These are phyloP conservation scores for Pilasporangium apinafurcum DNA, from an alignment of 352 stramenopile species.

Conservation along the genomic window DNA sequence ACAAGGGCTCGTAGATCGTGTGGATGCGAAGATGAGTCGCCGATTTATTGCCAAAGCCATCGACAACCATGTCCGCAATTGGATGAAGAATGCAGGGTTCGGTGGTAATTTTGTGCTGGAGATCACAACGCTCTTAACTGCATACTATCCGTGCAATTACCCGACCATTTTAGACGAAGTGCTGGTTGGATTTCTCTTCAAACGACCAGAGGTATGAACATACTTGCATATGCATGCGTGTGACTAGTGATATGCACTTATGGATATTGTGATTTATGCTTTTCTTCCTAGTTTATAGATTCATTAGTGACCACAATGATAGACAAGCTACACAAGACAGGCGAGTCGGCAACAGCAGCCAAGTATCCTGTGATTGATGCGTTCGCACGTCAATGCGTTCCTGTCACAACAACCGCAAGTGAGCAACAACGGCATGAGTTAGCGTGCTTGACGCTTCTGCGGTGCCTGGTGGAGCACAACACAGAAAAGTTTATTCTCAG, in stretches of 20 bases:
- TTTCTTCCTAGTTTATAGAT: constrained; percentile 31
- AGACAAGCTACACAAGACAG: constrained; percentile 61
- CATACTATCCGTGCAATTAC: constrained; percentile 81
- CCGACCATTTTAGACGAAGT: constrained; percentile 80
- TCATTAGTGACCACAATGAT: constrained; percentile 55
- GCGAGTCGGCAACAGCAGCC: constrained; percentile 42
- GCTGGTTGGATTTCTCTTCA: constrained; percentile 67
- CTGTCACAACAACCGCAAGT: background rate
- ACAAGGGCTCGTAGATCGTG: constrained; percentile 77
- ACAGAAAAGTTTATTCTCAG: constrained; percentile 67
- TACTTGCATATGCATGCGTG: background rate
- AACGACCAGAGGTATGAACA: constrained; percentile 44
- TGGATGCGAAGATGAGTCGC: constrained; percentile 56
- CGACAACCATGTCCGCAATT: constrained; percentile 62
- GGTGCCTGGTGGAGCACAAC: constrained; percentile 71
- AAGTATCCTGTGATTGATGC: constrained; percentile 71
- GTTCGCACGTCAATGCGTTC: constrained; percentile 34
- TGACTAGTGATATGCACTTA: no score
- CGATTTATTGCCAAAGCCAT: constrained; percentile 45
- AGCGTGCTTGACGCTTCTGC: constrained; percentile 62
- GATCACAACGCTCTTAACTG: constrained; percentile 58
- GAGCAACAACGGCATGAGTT: constrained; percentile 43
- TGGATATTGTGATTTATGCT: background rate
- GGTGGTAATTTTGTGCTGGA: constrained; percentile 62
- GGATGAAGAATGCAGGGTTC: constrained; percentile 60